Percentiles rank a stretch among this genome's conserved stretches.
Conservation (phyloP, 768 basidiomycete genomes). For the Lactifluus hygrophoroides region DNA sequence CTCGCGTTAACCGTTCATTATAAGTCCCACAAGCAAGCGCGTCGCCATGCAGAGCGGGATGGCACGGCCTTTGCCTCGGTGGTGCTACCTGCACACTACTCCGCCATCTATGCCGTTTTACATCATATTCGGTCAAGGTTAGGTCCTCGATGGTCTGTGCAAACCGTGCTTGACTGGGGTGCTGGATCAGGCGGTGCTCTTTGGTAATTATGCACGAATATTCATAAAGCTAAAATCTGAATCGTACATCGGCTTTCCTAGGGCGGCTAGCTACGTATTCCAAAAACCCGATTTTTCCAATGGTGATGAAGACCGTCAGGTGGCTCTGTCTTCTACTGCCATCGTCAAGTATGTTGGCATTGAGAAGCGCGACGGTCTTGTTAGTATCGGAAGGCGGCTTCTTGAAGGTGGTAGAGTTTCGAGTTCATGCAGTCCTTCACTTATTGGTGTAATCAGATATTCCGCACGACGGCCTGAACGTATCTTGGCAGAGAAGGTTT, state of each 20-base stretch:
- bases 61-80: slow-evolving; percentile 81
- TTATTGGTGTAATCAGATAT: slow-evolving; percentile 33
- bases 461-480: slow-evolving; percentile 36
- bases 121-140: slow-evolving; percentile 56
- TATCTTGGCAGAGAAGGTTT: slow-evolving; percentile 53
- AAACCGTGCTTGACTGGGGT: slow-evolving; percentile 76
- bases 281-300: slow-evolving; percentile 31
- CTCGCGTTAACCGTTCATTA: slow-evolving; percentile 48
- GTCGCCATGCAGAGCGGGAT: slow-evolving; percentile 55
- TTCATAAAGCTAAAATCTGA: neutral
- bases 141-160: slow-evolving; percentile 49
- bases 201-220: slow-evolving; percentile 41
- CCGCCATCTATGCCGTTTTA: slow-evolving; percentile 70
- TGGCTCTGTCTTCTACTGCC: slow-evolving; percentile 39
- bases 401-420: slow-evolving; percentile 38
- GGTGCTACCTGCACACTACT: slow-evolving; percentile 80
- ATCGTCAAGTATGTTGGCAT: slow-evolving; percentile 61
- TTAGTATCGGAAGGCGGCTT: slow-evolving; percentile 56
- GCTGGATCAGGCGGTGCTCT: slow-evolving; percentile 74
- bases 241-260: slow-evolving; percentile 23
- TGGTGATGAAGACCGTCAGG: slow-evolving; percentile 25
- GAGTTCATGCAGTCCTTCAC: neutral
- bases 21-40: slow-evolving; percentile 48
- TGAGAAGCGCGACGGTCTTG: slow-evolving; percentile 68
- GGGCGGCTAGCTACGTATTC: slow-evolving; percentile 64